phyloP scores from a whole-genome alignment of 2,329 filamentous ascomycete genomes.

The Xylariaceae sp. region DNA sequence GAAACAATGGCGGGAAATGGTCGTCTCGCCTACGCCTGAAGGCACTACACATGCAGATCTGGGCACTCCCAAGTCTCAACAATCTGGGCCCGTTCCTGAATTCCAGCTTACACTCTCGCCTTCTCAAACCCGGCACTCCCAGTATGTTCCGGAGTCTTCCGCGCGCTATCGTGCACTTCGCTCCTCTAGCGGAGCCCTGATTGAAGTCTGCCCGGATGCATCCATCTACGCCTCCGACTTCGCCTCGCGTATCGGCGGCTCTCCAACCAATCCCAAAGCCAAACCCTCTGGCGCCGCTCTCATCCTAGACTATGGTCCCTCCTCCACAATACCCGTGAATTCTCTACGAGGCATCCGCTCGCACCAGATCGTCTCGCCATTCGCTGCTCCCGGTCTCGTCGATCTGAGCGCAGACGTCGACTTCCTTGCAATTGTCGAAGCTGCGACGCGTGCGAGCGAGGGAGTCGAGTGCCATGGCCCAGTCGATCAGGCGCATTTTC shows the following conservation, averaged over 20 bases:
- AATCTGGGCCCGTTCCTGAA: conserved; percentile 62
- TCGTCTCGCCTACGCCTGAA: conserved; percentile 65
- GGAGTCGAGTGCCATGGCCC: conserved; percentile 91
- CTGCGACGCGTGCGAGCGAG: conserved; percentile 68
- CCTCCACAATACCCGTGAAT: conserved; percentile 74
- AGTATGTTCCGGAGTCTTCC: conserved; percentile 80
- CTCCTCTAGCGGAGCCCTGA: conserved; percentile 61
- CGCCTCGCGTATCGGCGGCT: conserved; percentile 77
- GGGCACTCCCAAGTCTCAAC: conserved; percentile 48
- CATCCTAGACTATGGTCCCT: conserved; percentile 92
- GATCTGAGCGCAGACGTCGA: conserved; percentile 93
- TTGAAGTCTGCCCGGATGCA: conserved; percentile 89
- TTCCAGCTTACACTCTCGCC: conserved; percentile 82
- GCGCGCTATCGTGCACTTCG: conserved; percentile 74
- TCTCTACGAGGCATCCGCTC: conserved; percentile 82
- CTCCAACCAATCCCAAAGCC: conserved; percentile 49
- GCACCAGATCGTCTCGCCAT: conserved; percentile 74
- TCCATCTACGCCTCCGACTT: conserved; percentile 77
- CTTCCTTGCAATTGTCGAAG: conserved; percentile 80
- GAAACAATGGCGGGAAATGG: conserved; percentile 75
- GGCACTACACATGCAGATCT: conserved; percentile 51
- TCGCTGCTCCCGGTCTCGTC: conserved; percentile 73
- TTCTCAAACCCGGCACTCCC: conserved; percentile 72
- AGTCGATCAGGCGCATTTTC: conserved; percentile 76
- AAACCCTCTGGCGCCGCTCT: conserved; percentile 77